These are phyloP conservation scores for Rubia occidens DNA, from an alignment of 305 asterid species.

Conservation along the genomic window DNA sequence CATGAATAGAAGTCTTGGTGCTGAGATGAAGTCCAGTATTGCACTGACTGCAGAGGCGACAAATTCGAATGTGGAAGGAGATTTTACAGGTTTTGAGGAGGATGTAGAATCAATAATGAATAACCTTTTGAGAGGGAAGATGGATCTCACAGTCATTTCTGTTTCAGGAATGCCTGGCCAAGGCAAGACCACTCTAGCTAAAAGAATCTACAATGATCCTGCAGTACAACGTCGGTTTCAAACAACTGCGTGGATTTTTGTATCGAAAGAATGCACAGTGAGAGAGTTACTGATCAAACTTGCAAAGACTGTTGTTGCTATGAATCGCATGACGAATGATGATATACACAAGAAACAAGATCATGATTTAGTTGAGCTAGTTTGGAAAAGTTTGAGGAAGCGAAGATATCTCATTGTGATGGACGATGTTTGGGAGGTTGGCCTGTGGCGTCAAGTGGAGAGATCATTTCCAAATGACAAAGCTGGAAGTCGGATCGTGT, in stretches of 20 bases:
- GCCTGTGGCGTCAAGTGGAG: neutral
- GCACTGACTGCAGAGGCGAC: neutral
- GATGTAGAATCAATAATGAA: conserved; percentile 21
- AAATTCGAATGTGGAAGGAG: neutral
- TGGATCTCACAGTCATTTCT: conserved; percentile 20
- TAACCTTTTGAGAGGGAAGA: conserved; percentile 19
- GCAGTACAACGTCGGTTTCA: neutral
- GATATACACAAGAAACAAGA: no score
- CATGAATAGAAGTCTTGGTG: neutral
- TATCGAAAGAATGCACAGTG: conserved; percentile 5
- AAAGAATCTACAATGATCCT: neutral
- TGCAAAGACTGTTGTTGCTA: neutral
- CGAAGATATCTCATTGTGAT: conserved; percentile 14
- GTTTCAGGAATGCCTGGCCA: conserved; percentile 21
- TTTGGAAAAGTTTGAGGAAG: neutral
- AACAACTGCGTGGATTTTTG: conserved; percentile 1
- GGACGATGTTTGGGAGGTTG: conserved; percentile 16
- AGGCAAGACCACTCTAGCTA: conserved; percentile 17
- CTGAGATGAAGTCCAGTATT: neutral
- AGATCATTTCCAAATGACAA: conserved; percentile 10
- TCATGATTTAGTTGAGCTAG: neutral
- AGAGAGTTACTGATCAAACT: conserved; percentile 10
- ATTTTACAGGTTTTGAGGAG: conserved; percentile 24
- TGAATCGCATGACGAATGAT: neutral
- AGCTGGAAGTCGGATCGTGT: neutral